These are phyloP conservation scores for Saksenaea vasiformis DNA, from an alignment of 371 early-diverging fungal species.

Conservation along the genomic window DNA sequence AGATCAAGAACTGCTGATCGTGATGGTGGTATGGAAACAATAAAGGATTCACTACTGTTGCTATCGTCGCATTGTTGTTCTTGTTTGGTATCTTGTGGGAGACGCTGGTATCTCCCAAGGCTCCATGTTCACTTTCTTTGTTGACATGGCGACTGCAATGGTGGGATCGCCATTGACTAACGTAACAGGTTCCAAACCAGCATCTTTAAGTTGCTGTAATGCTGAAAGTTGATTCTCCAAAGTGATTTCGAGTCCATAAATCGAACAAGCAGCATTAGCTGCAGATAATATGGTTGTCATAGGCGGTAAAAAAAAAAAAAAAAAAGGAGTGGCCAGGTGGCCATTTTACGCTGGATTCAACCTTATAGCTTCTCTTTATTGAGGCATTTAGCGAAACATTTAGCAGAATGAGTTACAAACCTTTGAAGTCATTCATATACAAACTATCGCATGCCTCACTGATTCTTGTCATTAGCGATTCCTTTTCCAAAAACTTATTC, in stretches of 20 bases:
- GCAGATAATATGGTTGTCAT: slow-evolving; percentile 24
- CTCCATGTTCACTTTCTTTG: slow-evolving; percentile 24
- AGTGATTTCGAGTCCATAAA: slow-evolving; percentile 26
- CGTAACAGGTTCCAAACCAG: slow-evolving; percentile 5
- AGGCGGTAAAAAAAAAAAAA: slow-evolving; percentile 13
- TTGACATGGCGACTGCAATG: slow-evolving; percentile 15
- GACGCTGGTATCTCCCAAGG: slow-evolving; percentile 21
- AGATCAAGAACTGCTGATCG: slow-evolving; percentile 24
- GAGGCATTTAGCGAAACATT: too few relatives aligned
- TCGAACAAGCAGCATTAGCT: slow-evolving; percentile 20
- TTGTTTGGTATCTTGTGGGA: slow-evolving; percentile 19
- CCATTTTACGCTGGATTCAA: slow-evolving; percentile 1
- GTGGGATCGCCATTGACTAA: slow-evolving; percentile 11
- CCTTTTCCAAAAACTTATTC: too few relatives aligned
- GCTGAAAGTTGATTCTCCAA: slow-evolving; percentile 19
- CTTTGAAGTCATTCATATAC: too few relatives aligned
- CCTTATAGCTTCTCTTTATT: too few relatives aligned
- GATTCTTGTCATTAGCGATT: too few relatives aligned
- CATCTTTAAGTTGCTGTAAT: slow-evolving; percentile 18
- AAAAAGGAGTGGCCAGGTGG: too few relatives aligned
- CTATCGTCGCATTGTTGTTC: slow-evolving; percentile 20
- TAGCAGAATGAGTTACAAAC: too few relatives aligned
- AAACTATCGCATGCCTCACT: too few relatives aligned
- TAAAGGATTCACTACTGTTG: slow-evolving; percentile 21
- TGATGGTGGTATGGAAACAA: slow-evolving; percentile 21